Evolutionary conservation across 163 green algal species (phyloP), one percentile per base, ranked within the genome.

Genomic region (Chlorella variabilis): DNA sequence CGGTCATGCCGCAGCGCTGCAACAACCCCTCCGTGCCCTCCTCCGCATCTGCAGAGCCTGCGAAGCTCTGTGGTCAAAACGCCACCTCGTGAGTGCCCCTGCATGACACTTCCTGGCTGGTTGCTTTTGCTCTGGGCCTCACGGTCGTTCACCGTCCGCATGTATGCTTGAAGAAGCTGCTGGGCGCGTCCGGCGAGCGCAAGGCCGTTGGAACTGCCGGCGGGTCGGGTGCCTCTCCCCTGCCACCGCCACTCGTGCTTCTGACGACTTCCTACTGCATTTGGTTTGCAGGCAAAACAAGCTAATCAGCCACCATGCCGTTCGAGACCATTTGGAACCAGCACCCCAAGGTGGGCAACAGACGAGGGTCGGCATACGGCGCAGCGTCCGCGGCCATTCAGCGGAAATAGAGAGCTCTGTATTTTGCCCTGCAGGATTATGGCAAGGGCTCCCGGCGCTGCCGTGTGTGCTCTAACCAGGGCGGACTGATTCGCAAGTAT

Each of bases 401-500:
- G 15, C 45, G 45, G 45, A 54, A 15, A 54, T 23, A 11, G 15
- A 54, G 45, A 11, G 11, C 45, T 54, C 56, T 65, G 56, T 65
- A 39, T 41, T 4, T 21, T 41, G 17, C 38, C 21, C 11, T 73
- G 65, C 65, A 73, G 65, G 86, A 92, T 27, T 95, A 97, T 80
- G 91, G 93, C 88, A 96, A 97, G 84, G 95, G 95, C 83, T 90
- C 86, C 73, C 93, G 95, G 82, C 75, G 86, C 41, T 98, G 95
- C 96, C 96, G 96, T 38, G 97, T 99, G 71, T 99, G 96, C 92
- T 90, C 90, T 81, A 99, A 99, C 92, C 89, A 93, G 77, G 94
- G 96, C 87, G 97, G 92, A 81, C 87, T 99, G 84, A 98, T 99
- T 92, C 95, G 97, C 87, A 99, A 99, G 94, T 99, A 99, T 90